Conservation (phyloP, 2,329 filamentous ascomycete genomes). For the Fusarium mundagurra region DNA sequence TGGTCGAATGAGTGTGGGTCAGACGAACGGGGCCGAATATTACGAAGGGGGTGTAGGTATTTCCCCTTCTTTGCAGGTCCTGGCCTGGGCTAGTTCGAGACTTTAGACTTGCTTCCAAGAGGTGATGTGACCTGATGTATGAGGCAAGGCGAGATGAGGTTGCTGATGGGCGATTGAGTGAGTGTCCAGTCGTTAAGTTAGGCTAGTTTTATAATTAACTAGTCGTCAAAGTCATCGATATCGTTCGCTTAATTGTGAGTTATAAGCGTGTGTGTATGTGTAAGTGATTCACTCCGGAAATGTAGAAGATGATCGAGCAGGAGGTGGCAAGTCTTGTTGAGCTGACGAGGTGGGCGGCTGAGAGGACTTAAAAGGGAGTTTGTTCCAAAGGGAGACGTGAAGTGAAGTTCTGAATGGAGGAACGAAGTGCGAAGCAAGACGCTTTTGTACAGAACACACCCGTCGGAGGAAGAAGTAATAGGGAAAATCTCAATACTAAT, state of each 20-base stretch:
- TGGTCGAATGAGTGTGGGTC: conserved; percentile 42
- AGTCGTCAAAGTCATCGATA: conserved; percentile 22
- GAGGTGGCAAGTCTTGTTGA: neutral
- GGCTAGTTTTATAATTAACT: conserved; percentile 13
- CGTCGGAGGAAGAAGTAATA: conserved; percentile 20
- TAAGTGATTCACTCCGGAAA: conserved; percentile 32
- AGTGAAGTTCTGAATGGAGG: conserved; percentile 30
- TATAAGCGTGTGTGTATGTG: conserved; percentile 20
- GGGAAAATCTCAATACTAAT: conserved; percentile 21
- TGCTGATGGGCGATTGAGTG: neutral
- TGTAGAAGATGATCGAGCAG: neutral
- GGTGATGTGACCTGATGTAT: conserved; percentile 32
- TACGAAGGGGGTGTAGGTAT: conserved; percentile 26
- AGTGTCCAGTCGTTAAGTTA: neutral
- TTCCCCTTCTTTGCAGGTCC: conserved; percentile 10
- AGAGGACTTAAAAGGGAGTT: conserved; percentile 24
- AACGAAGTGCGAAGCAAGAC: conserved; percentile 35
- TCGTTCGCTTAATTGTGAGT: conserved; percentile 24
- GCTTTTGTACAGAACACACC: conserved; percentile 38
- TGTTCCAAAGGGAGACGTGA: conserved; percentile 34
- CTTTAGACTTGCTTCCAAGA: conserved; percentile 9
- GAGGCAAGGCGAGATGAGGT: conserved; percentile 17
- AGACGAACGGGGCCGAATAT: conserved; percentile 39
- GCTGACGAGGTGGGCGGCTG: neutral
- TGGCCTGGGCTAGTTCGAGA: conserved; percentile 4